Evolutionary conservation across 2,329 filamentous ascomycete genomes (phyloP), one percentile per base, ranked within the genome.

Genomic region (Drechslera avenae): DNA sequence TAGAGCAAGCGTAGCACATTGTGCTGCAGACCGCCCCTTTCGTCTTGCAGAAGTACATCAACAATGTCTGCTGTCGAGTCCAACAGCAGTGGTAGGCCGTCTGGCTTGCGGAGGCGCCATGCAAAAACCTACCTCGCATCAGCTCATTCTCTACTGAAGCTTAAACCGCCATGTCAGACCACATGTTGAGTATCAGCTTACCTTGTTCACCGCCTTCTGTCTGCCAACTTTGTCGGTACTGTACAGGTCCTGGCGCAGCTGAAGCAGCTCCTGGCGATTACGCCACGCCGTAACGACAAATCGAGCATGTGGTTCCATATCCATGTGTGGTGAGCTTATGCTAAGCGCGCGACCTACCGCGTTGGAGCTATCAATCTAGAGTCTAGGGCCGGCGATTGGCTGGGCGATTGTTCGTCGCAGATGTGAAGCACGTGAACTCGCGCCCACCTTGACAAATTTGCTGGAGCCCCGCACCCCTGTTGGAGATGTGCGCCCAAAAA

Each of bases 11-110:
- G 79, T 35, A 87, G 79, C 39, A 85, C 83, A 73, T 88, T 86
- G 41, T 78, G 76, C 36, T 78, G 78, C 34, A 80, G 75, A 34
- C 67, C 46, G 34, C 70, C 46, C 33, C 67, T 68, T 54, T 78
- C 77, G 74, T 91, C 88, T 65, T 85, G 83, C 43, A 91, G 75
- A 16, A 86, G 76, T 21, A 88, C 88, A 54, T 88, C 85, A 59
- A 84, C 83, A 52, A 94, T 78, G 56, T 91, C 81, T 2, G 87
- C 87, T 34, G 89, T 92, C 30, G 87, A 89, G 74, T 93, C 89
- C 46, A 93, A 83, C 73, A 91, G 80, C 75, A 93, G 87, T 46
- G 90, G 89, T 55, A 91, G 47, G 13, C 56, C 56, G 32, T 69
- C 67, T n/a, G 56, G 48, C 42, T 68, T 67, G 16, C 69, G 59